Evolutionary conservation across 768 basidiomycete genomes (phyloP).

Genomic region (Leccinum uliginosum): DNA sequence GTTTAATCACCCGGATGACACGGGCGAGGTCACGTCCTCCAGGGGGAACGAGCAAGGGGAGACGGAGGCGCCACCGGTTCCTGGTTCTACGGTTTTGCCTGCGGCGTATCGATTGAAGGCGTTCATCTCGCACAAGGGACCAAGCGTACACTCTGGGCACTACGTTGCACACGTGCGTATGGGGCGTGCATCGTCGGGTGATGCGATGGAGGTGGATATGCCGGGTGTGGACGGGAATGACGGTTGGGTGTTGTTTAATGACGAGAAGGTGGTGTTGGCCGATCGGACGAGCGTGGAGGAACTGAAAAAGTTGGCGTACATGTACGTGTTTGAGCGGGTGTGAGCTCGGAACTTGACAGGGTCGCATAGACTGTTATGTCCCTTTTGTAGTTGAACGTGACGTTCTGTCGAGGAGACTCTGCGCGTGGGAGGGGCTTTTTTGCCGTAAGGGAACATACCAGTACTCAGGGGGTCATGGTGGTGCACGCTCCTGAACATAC

Average conservation of each 20-base stretch:
- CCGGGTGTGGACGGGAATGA: slow-evolving; percentile 31
- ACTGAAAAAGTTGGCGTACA: slow-evolving; percentile 81
- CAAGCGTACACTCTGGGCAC: slow-evolving; percentile 91
- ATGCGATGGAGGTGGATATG: slow-evolving; percentile 27
- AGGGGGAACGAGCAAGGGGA: slow-evolving; percentile 20
- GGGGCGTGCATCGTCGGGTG: slow-evolving; percentile 1
- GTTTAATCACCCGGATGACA: slow-evolving; percentile 89
- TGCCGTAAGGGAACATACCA: too few species aligned
- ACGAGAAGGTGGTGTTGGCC: slow-evolving; percentile 92
- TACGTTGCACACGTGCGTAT: slow-evolving; percentile 78
- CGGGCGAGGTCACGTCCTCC: slow-evolving; percentile 50
- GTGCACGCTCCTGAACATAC: neutral
- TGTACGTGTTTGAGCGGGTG: slow-evolving; percentile 81
- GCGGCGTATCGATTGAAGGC: slow-evolving; percentile 80
- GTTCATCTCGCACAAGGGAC: slow-evolving; percentile 97
- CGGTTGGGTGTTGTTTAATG: slow-evolving; percentile 88
- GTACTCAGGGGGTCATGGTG: too few species aligned
- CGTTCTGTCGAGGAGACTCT: neutral
- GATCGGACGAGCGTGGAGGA: slow-evolving; percentile 77
- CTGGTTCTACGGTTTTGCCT: slow-evolving; percentile 61
- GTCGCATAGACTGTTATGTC: too few species aligned
- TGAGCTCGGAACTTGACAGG: neutral
- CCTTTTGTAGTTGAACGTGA: too few species aligned
- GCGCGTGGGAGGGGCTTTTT: too few species aligned
- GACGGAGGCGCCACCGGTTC: slow-evolving; percentile 19